Percentiles rank a stretch among this genome's conserved stretches.
Evolutionary conservation across 495 filamentous ascomycete species (phyloP).

Genomic region (Daldinia decipiens): DNA sequence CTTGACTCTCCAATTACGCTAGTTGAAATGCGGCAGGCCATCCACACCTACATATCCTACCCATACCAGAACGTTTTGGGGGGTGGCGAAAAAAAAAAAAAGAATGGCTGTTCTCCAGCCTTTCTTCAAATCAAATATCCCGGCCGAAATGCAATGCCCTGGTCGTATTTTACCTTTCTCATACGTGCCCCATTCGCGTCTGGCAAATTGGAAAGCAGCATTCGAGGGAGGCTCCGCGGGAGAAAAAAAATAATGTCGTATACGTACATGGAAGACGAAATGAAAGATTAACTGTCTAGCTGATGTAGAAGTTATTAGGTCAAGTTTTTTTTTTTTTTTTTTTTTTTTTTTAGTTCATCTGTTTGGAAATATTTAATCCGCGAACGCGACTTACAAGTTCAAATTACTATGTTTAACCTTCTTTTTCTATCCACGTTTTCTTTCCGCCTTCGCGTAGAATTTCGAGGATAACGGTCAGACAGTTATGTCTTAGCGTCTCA

Average conservation of each 20-base stretch:
- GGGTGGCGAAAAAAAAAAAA: constrained; percentile 39
- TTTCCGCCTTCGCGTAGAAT: constrained; percentile 35
- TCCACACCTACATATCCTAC: constrained; percentile 36
- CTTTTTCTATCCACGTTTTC: background rate
- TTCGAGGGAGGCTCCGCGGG: constrained; percentile 35
- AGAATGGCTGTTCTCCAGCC: constrained; percentile 25
- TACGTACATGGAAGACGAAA: constrained; percentile 4
- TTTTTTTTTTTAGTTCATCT: too few species aligned
- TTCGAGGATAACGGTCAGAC: constrained; percentile 2
- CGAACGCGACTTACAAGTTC: too few species aligned
- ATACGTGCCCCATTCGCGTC: constrained; percentile 32
- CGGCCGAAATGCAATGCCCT: constrained; percentile 26
- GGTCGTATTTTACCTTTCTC: constrained; percentile 21
- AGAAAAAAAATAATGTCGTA: constrained; percentile 8
- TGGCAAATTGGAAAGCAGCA: constrained; percentile 46
- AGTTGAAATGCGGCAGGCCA: constrained; percentile 42
- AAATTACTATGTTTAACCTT: too few species aligned
- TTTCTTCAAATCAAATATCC: constrained; percentile 41
- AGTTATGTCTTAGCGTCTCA: constrained; percentile 8
- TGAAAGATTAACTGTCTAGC: background rate
- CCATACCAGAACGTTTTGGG: constrained; percentile 29
- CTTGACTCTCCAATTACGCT: constrained; percentile 22
- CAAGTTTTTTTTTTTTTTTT: background rate
- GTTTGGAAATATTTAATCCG: too few species aligned
- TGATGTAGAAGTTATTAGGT: background rate